Conservation (phyloP, 768 basidiomycete species). For the Amanita rimosa region DNA sequence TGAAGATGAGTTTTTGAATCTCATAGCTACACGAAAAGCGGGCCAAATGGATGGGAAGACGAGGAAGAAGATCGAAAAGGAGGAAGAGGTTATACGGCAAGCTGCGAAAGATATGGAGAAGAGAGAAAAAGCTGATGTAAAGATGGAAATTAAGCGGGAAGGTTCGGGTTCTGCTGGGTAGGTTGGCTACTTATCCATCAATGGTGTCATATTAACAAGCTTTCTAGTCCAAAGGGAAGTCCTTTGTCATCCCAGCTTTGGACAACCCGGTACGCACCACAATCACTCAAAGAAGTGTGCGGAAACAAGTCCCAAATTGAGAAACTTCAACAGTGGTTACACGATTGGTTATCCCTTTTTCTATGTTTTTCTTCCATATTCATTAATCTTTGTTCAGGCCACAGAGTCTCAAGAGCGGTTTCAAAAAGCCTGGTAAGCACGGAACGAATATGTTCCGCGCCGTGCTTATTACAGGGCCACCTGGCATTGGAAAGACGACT, state of each 20-base stretch:
- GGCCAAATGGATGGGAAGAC: slow-evolving; percentile 66
- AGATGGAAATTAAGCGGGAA: slow-evolving; percentile 13
- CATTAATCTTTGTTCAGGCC: slow-evolving; percentile 41
- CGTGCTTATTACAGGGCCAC: slow-evolving; percentile 84
- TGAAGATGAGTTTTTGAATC: slow-evolving; percentile 79
- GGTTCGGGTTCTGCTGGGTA: not conserved
- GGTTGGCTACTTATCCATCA: not conserved
- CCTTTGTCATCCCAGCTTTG: slow-evolving; percentile 66
- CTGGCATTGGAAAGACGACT: slow-evolving; percentile 97
- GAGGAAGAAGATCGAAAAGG: slow-evolving; percentile 70
- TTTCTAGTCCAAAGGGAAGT: slow-evolving; percentile 13
- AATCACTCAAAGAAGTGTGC: slow-evolving; percentile 79
- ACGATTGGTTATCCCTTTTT: slow-evolving; percentile 58
- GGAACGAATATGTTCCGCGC: slow-evolving; percentile 82
- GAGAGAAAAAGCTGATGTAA: slow-evolving; percentile 47
- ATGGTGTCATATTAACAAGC: not conserved
- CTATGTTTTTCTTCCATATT: not conserved
- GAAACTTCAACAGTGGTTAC: slow-evolving; percentile 79
- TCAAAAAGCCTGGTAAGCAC: slow-evolving; percentile 92
- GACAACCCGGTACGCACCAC: slow-evolving; percentile 94
- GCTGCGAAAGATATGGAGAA: slow-evolving; percentile 73
- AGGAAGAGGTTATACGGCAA: slow-evolving; percentile 60
- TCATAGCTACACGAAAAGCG: slow-evolving; percentile 67
- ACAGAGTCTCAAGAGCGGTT: slow-evolving; percentile 55
- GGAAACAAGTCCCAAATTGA: slow-evolving; percentile 92